Percentiles rank a stretch among this genome's conserved stretches.
These are phyloP conservation scores for Arachis hypogaea DNA, from an alignment of 306 rosid genomes.

Conservation along the genomic window DNA sequence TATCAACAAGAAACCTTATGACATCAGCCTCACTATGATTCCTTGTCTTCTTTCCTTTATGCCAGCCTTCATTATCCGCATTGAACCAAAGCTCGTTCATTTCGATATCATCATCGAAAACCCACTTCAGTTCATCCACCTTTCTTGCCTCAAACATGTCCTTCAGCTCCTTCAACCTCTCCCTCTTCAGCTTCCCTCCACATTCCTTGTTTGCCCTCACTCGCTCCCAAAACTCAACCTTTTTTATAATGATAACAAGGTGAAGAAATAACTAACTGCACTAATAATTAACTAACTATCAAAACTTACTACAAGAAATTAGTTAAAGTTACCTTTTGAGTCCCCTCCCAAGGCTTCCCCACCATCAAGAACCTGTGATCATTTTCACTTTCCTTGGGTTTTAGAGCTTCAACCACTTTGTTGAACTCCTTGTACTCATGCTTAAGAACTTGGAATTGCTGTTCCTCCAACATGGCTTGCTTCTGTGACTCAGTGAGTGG, in stretches of 20 bases:
- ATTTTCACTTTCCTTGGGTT: constrained; percentile 24
- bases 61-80: constrained; percentile 41
- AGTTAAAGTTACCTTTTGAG: constrained; percentile 21
- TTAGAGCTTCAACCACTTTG: constrained; percentile 46
- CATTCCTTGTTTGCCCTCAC: constrained; percentile 45
- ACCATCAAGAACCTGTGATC: constrained; percentile 37
- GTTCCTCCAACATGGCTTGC: constrained; percentile 54
- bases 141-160: constrained; percentile 70
- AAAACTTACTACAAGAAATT: no score
- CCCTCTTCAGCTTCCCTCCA: constrained; percentile 60
- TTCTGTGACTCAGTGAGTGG: constrained; percentile 52
- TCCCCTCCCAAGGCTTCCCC: constrained; percentile 86
- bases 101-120: constrained; percentile 72
- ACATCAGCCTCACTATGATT: constrained; percentile 67
- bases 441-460: constrained; percentile 57
- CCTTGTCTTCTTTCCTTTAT: constrained; percentile 45
- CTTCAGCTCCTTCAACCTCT: constrained; percentile 64
- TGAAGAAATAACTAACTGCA: no score
- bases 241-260: no score
- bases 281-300: no score
- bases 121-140: constrained; percentile 70
- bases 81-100: constrained; percentile 52
- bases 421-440: constrained; percentile 62
- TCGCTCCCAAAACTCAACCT: constrained; percentile 55
- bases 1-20: constrained; percentile 77